phyloP scores from a whole-genome alignment of 2,329 filamentous ascomycete genomes.

The Xylaria hypoxylon region DNA sequence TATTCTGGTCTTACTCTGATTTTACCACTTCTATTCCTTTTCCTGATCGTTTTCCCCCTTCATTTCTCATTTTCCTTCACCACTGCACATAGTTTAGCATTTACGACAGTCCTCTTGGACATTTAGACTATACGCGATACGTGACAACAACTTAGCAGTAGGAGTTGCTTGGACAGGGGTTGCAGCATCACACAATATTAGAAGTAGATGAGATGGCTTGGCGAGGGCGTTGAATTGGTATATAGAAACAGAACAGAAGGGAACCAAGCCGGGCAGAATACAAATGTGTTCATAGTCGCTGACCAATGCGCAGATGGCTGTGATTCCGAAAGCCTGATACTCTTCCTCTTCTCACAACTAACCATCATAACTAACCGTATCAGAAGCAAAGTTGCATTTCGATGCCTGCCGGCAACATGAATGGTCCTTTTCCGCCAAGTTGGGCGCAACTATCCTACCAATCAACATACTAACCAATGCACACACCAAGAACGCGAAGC shows the following conservation, averaged over 20 bases:
- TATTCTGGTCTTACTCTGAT: constrained; percentile 18
- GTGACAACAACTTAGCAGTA: constrained; percentile 35
- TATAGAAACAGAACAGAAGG: constrained; percentile 40
- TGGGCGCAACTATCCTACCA: constrained; percentile 19
- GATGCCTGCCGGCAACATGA: constrained; percentile 23
- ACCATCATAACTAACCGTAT: constrained; percentile 1
- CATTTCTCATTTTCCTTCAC: constrained; percentile 7
- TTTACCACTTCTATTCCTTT: constrained; percentile 5
- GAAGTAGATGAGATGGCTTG: constrained; percentile 37
- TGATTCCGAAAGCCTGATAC: constrained; percentile 9
- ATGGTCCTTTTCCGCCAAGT: constrained; percentile 6
- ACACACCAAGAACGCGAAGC: constrained; percentile 11
- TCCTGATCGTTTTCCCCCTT: not conserved
- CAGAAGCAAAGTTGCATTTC: constrained; percentile 13
- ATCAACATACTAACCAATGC: constrained; percentile 14
- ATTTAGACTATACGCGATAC: constrained; percentile 44
- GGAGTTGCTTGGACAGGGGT: constrained; percentile 40
- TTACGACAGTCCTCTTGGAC: constrained; percentile 29
- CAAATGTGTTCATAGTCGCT: constrained; percentile 30
- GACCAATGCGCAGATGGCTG: constrained; percentile 15
- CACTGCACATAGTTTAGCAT: constrained; percentile 35
- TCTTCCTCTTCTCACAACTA: constrained; percentile 4
- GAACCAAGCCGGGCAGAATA: constrained; percentile 30
- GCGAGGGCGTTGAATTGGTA: constrained; percentile 36
- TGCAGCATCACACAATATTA: constrained; percentile 40